Conservation (phyloP, 192 early-diverging fungal species). For the Coemansia sp. region DNA sequence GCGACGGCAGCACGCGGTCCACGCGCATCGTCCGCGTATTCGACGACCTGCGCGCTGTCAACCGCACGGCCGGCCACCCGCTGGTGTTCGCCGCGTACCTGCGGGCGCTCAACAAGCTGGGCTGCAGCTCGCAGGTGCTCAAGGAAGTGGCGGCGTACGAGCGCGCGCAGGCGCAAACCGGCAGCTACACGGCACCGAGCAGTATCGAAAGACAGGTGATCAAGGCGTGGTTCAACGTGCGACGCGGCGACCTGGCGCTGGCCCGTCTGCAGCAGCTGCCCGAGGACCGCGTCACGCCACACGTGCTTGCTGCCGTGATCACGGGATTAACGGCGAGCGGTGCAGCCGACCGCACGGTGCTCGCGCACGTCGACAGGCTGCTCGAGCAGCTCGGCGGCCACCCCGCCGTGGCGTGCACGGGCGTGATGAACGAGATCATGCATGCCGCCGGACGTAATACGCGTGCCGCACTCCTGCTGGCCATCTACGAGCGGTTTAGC, state of each 20-base stretch:
- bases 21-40: constrained; percentile 31
- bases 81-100: constrained; percentile 31
- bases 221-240: constrained; percentile 25
- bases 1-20: constrained; percentile 18
- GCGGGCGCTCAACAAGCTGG: constrained; percentile 40
- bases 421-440: constrained; percentile 38
- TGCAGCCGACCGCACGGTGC: constrained; percentile 8
- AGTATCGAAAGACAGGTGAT: constrained; percentile 31
- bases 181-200: not conserved
- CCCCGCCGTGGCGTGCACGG: constrained; percentile 14
- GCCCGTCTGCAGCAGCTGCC: too few relatives aligned
- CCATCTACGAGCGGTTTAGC: constrained; percentile 24
- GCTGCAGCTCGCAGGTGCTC: constrained; percentile 18
- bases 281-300: constrained; percentile 16
- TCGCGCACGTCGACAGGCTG: constrained; percentile 20
- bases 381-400: constrained; percentile 14
- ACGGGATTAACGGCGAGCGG: constrained; percentile 15
- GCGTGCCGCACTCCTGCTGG: constrained; percentile 9
- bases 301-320: constrained; percentile 20
- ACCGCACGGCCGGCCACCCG: constrained; percentile 12
- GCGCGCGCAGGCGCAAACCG: too few relatives aligned
- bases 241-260: not conserved
- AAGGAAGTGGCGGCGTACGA: constrained; percentile 12
- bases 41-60: constrained; percentile 11
- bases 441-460: constrained; percentile 9